These are phyloP conservation scores for Nematocida parisii DNA, from an alignment of 371 early-diverging fungal genomes.

Conservation along the genomic window DNA sequence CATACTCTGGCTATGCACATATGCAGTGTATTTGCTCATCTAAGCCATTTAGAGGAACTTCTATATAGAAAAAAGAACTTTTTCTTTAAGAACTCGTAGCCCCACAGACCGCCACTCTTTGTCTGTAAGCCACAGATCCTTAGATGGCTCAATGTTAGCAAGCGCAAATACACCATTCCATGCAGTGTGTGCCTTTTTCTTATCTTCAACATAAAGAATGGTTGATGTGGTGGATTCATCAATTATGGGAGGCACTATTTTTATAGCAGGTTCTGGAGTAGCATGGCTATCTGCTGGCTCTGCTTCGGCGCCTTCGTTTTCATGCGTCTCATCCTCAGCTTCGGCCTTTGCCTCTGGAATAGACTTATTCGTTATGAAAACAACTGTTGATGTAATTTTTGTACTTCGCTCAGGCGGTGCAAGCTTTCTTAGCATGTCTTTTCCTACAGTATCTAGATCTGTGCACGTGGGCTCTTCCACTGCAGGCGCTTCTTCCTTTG, in stretches of 20 bases:
- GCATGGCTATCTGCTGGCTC: too few species aligned
- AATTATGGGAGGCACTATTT: background rate
- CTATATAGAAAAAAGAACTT: conserved; percentile 69
- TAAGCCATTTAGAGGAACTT: background rate
- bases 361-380: conserved; percentile 23
- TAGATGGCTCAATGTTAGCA: conserved; percentile 62
- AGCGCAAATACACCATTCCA: conserved; percentile 62
- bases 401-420: conserved; percentile 10
- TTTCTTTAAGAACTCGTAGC: conserved; percentile 69
- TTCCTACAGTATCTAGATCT: background rate
- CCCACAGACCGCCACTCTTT: conserved; percentile 67
- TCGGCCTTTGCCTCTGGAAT: background rate
- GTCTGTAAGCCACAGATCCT: conserved; percentile 70
- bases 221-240: background rate
- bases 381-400: conserved; percentile 33
- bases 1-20: too few species aligned
- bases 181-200: conserved; percentile 27
- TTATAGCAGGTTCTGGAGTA: background rate
- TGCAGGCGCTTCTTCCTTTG: background rate
- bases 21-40: background rate
- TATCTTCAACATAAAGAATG: conserved; percentile 8
- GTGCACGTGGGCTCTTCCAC: background rate
- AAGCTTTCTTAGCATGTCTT: background rate
- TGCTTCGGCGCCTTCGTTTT: background rate
- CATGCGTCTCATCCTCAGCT: background rate